Conservation (phyloP, 2,329 filamentous ascomycete genomes). For the Pyrenophora tritici-repentis region DNA sequence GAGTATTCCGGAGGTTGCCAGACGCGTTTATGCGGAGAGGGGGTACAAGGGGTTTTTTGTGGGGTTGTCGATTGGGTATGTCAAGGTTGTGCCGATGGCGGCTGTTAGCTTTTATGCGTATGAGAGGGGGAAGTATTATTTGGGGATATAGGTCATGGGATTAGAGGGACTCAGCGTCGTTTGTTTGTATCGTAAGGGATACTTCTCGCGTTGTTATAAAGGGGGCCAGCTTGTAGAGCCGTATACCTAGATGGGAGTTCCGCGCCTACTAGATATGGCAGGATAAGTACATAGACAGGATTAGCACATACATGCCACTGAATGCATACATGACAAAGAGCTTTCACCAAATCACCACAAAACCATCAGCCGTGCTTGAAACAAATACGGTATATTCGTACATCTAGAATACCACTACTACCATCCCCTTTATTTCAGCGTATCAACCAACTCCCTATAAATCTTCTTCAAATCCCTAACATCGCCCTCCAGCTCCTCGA, state of each 20-base stretch:
- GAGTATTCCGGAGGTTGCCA: conserved; percentile 77
- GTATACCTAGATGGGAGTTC: background rate
- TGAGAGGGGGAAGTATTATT: conserved; percentile 64
- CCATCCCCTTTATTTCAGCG: background rate
- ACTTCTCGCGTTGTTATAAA: too few species aligned
- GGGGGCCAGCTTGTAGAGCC: too few species aligned
- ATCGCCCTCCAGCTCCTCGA: conserved; percentile 88
- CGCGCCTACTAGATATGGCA: background rate
- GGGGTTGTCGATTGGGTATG: conserved; percentile 90
- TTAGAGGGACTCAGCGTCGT: background rate
- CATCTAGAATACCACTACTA: background rate
- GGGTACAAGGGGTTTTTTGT: conserved; percentile 87
- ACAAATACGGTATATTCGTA: background rate
- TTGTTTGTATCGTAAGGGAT: too few species aligned
- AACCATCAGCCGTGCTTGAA: too few species aligned
- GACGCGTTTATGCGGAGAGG: conserved; percentile 73
- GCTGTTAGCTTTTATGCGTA: conserved; percentile 74
- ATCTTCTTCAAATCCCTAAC: conserved; percentile 93
- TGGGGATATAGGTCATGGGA: conserved; percentile 50
- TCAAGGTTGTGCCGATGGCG: conserved; percentile 89
- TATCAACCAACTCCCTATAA: conserved; percentile 74
- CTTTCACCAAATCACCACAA: too few species aligned
- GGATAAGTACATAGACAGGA: background rate
- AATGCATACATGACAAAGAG: background rate
- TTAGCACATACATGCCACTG: too few species aligned